These are phyloP conservation scores for Globisporangium lucens DNA, from an alignment of 352 stramenopile species.

Conservation along the genomic window DNA sequence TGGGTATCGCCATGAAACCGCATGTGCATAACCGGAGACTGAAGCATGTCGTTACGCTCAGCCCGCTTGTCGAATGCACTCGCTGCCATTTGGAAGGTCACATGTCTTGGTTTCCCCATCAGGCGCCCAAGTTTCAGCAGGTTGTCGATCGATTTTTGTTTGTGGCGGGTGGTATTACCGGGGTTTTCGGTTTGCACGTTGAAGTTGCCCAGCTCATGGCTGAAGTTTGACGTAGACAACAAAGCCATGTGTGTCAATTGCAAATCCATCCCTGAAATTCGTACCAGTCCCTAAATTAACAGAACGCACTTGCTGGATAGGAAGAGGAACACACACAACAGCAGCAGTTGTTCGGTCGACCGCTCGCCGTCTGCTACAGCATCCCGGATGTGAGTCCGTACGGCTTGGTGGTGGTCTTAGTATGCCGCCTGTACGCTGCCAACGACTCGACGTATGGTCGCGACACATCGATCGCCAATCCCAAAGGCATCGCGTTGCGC, in stretches of 20 bases:
- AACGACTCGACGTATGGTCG: conserved; percentile 45
- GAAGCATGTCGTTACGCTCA: not conserved
- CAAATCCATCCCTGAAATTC: not conserved
- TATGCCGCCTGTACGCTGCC: conserved; percentile 24
- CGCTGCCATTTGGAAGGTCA: not conserved
- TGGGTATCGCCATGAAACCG: not conserved
- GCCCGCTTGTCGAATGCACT: not conserved
- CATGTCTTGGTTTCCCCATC: not conserved
- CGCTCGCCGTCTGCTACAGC: no score
- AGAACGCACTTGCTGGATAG: not conserved
- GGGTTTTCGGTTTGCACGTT: not conserved
- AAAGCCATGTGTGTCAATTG: not conserved
- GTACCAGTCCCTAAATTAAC: not conserved
- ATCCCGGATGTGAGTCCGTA: conserved; percentile 55
- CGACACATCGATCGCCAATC: conserved; percentile 51
- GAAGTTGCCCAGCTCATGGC: not conserved
- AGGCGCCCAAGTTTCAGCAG: not conserved
- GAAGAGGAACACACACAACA: no score
- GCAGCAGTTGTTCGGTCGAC: no score
- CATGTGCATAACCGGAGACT: not conserved
- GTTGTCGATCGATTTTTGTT: not conserved
- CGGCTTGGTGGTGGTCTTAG: conserved; percentile 34
- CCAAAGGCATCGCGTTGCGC: conserved; percentile 47
- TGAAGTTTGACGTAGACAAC: conserved; percentile 7
- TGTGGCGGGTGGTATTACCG: no score